Base-by-base conservation (phyloP, 257 asterid species). In the Plantago elongata region DNA sequence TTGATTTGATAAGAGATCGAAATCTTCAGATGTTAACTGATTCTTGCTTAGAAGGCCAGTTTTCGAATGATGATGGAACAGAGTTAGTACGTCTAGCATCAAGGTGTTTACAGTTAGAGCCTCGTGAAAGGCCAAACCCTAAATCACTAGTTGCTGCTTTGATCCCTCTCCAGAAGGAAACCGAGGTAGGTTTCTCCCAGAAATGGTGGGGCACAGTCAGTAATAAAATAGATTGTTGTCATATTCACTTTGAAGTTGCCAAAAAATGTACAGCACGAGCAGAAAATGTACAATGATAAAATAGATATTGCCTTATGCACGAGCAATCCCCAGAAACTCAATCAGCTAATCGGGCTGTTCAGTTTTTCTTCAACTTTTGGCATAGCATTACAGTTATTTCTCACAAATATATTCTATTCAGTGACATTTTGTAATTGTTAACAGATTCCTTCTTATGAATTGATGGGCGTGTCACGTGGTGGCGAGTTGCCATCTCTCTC, bases 11-110 rank as follows among this genome's bases (percentile, higher is more conserved):
- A 58, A 84, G 72, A 84, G 86, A 84, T 64, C 81, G 89, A 66
- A 84, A 84, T 69, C 84, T 84, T 65, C 93, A 84, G 60, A 84
- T 82, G 93, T 67, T 84, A 27, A 84, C 89, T 22, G 93, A 84
- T 75, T 84, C 93, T 63, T 84, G 93, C 77, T 79, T 84, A 81
- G 93, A 84, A 75, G 89, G 89, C 43, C 83, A 84, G 72, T 78
- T 84, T 68, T 69, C 93, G 47, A 79, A 74, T 55, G 86, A 81
- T 64, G 92, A 79, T 69, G 86, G 93, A 56, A 84, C 86, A 45
- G 93, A 84, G 73, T 75, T 84, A 51, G 93, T 84, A 38, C 93
- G 93, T 37, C 75, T 84, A 40, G 93, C 93, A 40, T 79, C 93
- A 56, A 79, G 89, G 60, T 84, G 93, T 66, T 79, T 84, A 59